Conservation (phyloP, 108 stramenopile genomes). For the Mediolabrus comicus region DNA sequence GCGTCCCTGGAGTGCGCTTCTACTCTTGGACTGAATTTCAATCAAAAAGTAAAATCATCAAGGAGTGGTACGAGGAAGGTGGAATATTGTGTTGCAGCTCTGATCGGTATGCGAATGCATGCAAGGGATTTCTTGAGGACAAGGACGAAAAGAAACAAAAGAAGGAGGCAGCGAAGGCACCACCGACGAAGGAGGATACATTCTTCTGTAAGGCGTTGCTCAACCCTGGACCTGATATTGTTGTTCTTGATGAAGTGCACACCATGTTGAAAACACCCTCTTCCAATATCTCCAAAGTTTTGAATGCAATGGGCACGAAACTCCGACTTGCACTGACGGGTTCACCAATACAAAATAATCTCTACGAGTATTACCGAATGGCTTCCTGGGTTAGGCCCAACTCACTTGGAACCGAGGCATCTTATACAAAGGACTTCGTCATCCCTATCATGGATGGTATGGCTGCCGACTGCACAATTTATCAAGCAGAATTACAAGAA, state of each 20-base stretch:
- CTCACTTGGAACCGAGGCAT: constrained; percentile 45
- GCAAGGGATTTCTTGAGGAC: constrained; percentile 13
- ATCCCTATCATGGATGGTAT: constrained; percentile 62
- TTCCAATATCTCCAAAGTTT: constrained; percentile 49
- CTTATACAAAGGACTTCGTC: constrained; percentile 48
- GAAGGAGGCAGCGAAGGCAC: constrained; percentile 1
- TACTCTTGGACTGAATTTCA: constrained; percentile 10
- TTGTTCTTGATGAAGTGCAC: constrained; percentile 75
- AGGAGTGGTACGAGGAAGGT: constrained; percentile 52
- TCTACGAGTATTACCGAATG: constrained; percentile 68
- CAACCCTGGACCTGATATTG: constrained; percentile 56
- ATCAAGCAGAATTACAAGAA: constrained; percentile 33
- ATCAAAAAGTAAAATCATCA: constrained; percentile 21
- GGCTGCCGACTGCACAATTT: constrained; percentile 35
- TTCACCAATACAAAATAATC: constrained; percentile 25
- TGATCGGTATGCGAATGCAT: constrained; percentile 33
- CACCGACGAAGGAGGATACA: constrained; percentile 6
- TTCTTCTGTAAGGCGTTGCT: constrained; percentile 35
- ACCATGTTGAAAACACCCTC: constrained; percentile 55
- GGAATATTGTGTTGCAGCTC: constrained; percentile 58
- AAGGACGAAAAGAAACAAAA: constrained; percentile 2
- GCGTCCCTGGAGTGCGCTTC: constrained; percentile 30
- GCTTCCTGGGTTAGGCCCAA: constrained; percentile 56
- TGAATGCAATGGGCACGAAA: constrained; percentile 40
- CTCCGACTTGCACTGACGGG: constrained; percentile 71